These are phyloP conservation scores for Mortierella polycephala DNA, from an alignment of 371 early-diverging fungal genomes.

Conservation along the genomic window DNA sequence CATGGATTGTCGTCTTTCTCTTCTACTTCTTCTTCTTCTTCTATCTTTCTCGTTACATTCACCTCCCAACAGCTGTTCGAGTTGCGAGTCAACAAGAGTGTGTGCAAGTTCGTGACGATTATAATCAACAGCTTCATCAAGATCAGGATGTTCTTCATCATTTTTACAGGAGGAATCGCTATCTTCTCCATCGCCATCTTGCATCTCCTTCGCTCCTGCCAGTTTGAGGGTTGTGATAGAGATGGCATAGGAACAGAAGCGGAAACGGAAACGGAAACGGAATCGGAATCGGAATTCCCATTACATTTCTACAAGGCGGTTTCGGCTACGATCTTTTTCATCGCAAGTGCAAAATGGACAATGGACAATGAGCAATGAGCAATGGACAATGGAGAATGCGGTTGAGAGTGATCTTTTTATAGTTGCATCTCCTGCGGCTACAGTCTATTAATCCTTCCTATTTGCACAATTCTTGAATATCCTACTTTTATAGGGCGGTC, in stretches of 20 bases:
- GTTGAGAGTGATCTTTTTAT: no score
- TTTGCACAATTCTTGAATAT: no score
- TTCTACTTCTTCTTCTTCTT: neutral
- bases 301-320: neutral
- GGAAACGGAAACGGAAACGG: no score
- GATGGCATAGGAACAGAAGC: no score
- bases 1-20: neutral
- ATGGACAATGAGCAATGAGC: no score
- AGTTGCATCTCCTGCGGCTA: no score
- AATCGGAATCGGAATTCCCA: neutral
- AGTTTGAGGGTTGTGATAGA: neutral
- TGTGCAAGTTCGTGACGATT: constrained; percentile 9
- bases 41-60: neutral
- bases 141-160: constrained; percentile 4
- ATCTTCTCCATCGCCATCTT: constrained; percentile 1
- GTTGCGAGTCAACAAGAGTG: neutral
- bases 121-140: neutral
- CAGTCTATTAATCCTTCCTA: no score
- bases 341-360: no score
- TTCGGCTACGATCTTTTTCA: neutral
- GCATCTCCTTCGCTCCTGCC: neutral
- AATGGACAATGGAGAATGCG: no score
- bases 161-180: constrained; percentile 3
- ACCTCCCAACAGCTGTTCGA: constrained; percentile 9
- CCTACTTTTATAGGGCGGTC: constrained; percentile 1